phyloP scores from a whole-genome alignment of 768 basidiomycete species.

The Phallus indusiatus region DNA sequence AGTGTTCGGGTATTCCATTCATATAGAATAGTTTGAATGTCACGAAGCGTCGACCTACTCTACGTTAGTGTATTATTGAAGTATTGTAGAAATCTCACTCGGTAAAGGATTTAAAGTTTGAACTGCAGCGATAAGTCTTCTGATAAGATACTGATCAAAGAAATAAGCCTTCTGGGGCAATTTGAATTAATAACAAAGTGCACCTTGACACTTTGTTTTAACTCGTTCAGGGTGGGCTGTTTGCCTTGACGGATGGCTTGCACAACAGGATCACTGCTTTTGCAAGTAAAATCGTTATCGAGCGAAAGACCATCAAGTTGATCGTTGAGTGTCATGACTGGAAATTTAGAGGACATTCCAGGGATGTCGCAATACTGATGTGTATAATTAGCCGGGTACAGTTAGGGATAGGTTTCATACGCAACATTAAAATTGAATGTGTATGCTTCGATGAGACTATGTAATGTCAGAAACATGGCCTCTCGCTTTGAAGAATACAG shows the following conservation, averaged over 20 bases:
- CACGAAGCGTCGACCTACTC: conserved; percentile 67
- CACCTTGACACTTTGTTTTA: conserved; percentile 76
- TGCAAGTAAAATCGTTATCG: conserved; percentile 19
- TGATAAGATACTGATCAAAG: conserved; percentile 51
- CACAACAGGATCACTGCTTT: conserved; percentile 44
- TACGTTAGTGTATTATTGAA: conserved; percentile 1
- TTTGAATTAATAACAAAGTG: background rate
- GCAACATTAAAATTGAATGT: conserved; percentile 61
- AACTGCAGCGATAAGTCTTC: conserved; percentile 69
- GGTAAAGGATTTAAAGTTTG: conserved; percentile 74
- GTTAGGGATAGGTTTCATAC: background rate
- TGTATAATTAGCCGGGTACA: background rate
- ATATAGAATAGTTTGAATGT: conserved; percentile 85
- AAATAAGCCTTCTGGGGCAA: background rate
- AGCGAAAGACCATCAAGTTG: conserved; percentile 44
- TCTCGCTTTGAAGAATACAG: conserved; percentile 10
- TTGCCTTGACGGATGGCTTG: conserved; percentile 51
- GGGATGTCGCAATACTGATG: conserved; percentile 58
- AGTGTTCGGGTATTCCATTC: conserved; percentile 67
- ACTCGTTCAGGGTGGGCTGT: conserved; percentile 66
- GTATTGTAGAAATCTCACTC: conserved; percentile 29
- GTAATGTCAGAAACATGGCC: background rate
- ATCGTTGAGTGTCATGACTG: conserved; percentile 66
- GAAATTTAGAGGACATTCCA: conserved; percentile 49
- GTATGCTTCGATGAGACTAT: conserved; percentile 78